Conservation (phyloP, 2,329 filamentous ascomycete genomes). For the Aspergillus floridensis region DNA sequence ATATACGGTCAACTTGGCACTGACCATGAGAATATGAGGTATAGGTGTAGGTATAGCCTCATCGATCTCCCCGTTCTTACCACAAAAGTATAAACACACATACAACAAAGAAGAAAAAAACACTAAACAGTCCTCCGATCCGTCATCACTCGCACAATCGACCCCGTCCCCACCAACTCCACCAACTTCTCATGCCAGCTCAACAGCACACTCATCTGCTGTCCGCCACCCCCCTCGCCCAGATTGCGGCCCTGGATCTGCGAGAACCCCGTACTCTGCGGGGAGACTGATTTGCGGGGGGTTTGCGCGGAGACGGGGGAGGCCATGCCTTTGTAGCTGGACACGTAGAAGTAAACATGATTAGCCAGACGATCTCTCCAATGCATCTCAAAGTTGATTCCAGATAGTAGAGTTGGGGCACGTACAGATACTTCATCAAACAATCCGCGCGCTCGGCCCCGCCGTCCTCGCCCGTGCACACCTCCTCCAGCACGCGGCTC, state of each 20-base stretch:
- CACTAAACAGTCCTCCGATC: constrained; percentile 82
- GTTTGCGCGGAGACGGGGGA: constrained; percentile 39
- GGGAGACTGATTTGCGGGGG: constrained; percentile 57
- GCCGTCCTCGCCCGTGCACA: constrained; percentile 69
- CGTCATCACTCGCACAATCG: constrained; percentile 92
- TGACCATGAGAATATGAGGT: not conserved
- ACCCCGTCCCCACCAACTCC: constrained; percentile 86
- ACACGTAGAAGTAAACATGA: too few species aligned
- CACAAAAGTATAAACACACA: not conserved
- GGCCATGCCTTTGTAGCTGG: constrained; percentile 87
- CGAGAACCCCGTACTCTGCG: constrained; percentile 84
- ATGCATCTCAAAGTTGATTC: too few species aligned
- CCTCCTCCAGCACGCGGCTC: constrained; percentile 78
- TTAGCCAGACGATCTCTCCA: too few species aligned
- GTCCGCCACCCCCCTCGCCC: constrained; percentile 68
- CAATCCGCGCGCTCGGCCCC: constrained; percentile 86
- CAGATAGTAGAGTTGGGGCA: constrained; percentile 18
- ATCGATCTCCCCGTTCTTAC: not conserved
- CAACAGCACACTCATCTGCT: constrained; percentile 92
- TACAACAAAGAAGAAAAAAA: not conserved
- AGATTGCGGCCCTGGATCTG: constrained; percentile 64
- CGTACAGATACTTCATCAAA: constrained; percentile 96
- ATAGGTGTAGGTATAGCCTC: not conserved
- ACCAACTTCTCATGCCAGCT: constrained; percentile 99
- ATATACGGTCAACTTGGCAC: constrained; percentile 3